These are phyloP conservation scores for Verbena officinalis DNA, from an alignment of 257 asterid genomes.

Conservation along the genomic window DNA sequence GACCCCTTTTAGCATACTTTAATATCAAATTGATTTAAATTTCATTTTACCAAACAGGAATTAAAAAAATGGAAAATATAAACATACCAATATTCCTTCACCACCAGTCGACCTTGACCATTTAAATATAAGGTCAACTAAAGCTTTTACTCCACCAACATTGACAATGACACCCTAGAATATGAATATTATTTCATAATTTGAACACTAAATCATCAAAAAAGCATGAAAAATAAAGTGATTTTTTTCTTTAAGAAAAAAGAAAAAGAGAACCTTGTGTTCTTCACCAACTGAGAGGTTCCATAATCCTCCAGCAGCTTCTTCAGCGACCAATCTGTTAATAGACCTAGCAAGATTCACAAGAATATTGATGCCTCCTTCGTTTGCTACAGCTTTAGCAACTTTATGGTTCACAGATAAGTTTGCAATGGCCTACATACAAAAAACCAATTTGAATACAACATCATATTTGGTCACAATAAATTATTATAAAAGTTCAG, in stretches of 20 bases:
- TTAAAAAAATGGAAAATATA: no score
- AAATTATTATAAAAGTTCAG: no score
- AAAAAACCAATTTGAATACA: constrained; percentile 15
- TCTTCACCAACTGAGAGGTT: constrained; percentile 73
- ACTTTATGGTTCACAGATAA: constrained; percentile 65
- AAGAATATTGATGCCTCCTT: constrained; percentile 66
- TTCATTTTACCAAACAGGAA: constrained; percentile 11
- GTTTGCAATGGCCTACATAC: constrained; percentile 65
- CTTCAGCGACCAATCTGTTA: constrained; percentile 69
- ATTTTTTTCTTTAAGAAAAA: no score
- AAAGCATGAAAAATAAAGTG: constrained; percentile 6
- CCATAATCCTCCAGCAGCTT: constrained; percentile 80
- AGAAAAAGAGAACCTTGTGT: constrained; percentile 82
- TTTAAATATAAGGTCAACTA: constrained; percentile 66
- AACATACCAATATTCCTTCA: constrained; percentile 68
- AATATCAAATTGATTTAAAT: neutral
- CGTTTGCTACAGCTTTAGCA: constrained; percentile 75
- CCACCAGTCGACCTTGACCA: constrained; percentile 68
- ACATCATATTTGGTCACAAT: no score
- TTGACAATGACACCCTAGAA: constrained; percentile 64
- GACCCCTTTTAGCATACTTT: no score
- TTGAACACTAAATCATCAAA: constrained; percentile 8
- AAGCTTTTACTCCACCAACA: constrained; percentile 71
- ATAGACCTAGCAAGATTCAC: constrained; percentile 58
- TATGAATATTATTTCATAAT: constrained; percentile 12